Evolutionary conservation across 2,329 filamentous ascomycete genomes (phyloP), one percentile per base, ranked within the genome.

Genomic region (Xylariaceae sp.): DNA sequence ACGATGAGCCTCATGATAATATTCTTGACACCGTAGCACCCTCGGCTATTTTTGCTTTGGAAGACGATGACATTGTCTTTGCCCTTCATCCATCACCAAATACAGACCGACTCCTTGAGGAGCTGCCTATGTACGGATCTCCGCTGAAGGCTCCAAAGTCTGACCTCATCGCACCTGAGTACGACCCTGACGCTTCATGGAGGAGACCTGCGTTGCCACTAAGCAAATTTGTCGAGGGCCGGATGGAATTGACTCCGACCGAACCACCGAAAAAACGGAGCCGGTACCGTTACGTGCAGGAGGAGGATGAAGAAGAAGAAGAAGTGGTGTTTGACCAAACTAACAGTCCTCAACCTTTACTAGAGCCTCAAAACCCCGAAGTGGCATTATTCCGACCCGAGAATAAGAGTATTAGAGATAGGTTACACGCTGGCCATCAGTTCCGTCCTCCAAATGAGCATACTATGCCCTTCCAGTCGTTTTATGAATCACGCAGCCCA

Each of bases 401-500:
- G 57, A 93, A 96, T 77, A 96, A 93, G 72, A 83, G 88, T 52
- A 92, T 97, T 41, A 86, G 93, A 54, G 93, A 98, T 70, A 84
- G 95, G 16, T 83, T 99, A 4, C 91, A 97, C 70, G 90, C 91
- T 9, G 90, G 90, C 7, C 93, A 97, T 72, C 90, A 93, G 60
- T 98, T 99, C 78, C 84, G 93, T 52, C 95, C 95, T 16, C 95
- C 95, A 0, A 92, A 91, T 0, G 93, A 98, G 71, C 88, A 92
- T 70, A 84, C 86, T 0, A 98, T 98, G 93, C 95, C 95, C 1
- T 84, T 88, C 1, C 89, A 93, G 64, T 86, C 83, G 50, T 99
- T 98, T 75, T 98, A 96, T 68, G 93, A 99, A 72, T 89, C 85
- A 59, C 84, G 95, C 40, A 86, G 82, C 50, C 88, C 92, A 1